These are phyloP conservation scores for Ceriops zippeliana DNA, from an alignment of 345 rosid species.

Conservation along the genomic window DNA sequence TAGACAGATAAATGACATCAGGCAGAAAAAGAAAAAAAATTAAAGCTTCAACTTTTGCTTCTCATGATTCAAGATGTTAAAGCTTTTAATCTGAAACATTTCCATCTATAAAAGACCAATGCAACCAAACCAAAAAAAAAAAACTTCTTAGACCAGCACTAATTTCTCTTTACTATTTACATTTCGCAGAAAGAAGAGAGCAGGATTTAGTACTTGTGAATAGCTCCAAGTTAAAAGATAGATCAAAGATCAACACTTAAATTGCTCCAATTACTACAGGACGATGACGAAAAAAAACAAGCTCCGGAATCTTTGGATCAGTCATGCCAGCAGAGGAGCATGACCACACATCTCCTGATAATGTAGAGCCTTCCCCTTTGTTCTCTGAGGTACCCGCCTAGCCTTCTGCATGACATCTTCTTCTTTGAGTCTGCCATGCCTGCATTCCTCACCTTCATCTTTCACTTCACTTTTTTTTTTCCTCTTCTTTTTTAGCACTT, in stretches of 20 bases:
- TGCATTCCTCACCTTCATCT: slow-evolving; percentile 26
- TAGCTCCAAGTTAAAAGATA: too few species aligned
- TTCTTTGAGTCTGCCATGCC: slow-evolving; percentile 40
- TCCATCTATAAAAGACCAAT: too few species aligned
- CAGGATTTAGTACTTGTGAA: too few species aligned
- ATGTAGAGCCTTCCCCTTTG: slow-evolving; percentile 78
- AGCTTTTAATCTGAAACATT: too few species aligned
- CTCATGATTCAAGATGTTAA: too few species aligned
- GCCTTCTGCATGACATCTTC: slow-evolving; percentile 49
- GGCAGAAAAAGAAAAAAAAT: too few species aligned
- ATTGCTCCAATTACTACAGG: neutral
- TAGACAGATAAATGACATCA: too few species aligned
- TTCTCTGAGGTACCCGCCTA: slow-evolving; percentile 64
- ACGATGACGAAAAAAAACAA: neutral
- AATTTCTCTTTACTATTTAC: too few species aligned
- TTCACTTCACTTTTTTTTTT: neutral
- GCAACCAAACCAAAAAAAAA: too few species aligned
- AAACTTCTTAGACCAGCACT: too few species aligned
- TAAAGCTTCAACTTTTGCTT: too few species aligned
- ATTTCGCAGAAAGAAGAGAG: too few species aligned
- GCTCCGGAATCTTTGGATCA: slow-evolving; percentile 12
- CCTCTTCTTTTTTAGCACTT: neutral
- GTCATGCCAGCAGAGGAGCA: slow-evolving; percentile 85
- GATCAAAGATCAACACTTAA: neutral
- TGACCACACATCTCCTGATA: slow-evolving; percentile 68